Base-by-base conservation (phyloP, 2,329 filamentous ascomycete genomes). In the Aspergillus brunneoviolaceus region DNA sequence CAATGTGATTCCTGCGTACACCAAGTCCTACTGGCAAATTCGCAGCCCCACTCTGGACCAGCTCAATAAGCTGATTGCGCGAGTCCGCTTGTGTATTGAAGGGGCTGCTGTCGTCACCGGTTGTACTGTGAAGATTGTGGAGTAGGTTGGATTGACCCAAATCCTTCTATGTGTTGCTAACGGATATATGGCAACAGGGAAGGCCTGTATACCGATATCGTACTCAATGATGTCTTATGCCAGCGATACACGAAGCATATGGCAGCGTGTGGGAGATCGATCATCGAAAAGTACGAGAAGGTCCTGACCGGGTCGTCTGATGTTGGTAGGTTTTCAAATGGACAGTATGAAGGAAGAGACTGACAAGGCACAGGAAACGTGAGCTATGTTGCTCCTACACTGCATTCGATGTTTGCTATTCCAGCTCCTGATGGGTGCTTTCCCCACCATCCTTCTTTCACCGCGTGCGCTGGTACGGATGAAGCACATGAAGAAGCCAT, bases 341-440 rank as follows among this genome's bases (percentile, higher is more conserved):
- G 7, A 29, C 10, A 29, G 27, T 10, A 29, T 67, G 77, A 1
- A 77, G 74, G 0, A 75, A 77, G 51, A 69, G 76, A 0, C 68
- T 80, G 58, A 74, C 73, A 1, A 73, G 67, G 2, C 10, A 35
- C 27, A 80, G 81, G 81, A 29, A 84, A 84, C 56, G 80, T 84
- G 7, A 78, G 77, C 11, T 80, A 82, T 52, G 63, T 75, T 1
- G 70, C 79, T 3, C 82, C 81, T 1, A 76, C 75, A 7, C 78
- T 84, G 54, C 82, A 84, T 62, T 78, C 79, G 4, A 78, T 75
- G 29, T 83, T 84, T 60, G 72, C 69, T 1, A 80, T 84, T 35
- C 74, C 77, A 0, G 72, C 76, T 1, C 64, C 72, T 0, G 72
- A 76, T 12, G 76, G 69, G 3, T 62, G 65, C 1, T 71, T 63